Conservation (phyloP, 2,329 filamentous ascomycete genomes). For the Colletotrichum filicis region DNA sequence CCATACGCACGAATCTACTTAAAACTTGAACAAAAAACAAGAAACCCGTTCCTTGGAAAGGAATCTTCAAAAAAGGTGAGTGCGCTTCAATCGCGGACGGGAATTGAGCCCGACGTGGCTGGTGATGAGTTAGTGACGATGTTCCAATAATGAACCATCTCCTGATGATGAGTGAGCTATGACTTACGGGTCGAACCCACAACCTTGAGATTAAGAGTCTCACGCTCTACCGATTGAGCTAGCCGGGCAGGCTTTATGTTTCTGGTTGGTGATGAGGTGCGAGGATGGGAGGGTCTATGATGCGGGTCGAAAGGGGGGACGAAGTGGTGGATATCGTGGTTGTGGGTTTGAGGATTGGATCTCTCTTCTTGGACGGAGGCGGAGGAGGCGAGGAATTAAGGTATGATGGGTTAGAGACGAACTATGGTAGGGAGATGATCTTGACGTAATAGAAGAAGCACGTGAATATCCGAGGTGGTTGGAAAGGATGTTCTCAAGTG, state of each 20-base stretch:
- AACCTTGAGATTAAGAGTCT: slow-evolving; percentile 75
- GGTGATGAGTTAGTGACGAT: neutral
- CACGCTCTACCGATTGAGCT: slow-evolving; percentile 80
- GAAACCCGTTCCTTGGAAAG: too few relatives aligned
- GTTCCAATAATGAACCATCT: neutral
- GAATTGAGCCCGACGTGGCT: slow-evolving; percentile 33
- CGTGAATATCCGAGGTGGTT: too few relatives aligned
- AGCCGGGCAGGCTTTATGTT: slow-evolving; percentile 54
- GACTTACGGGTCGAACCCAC: slow-evolving; percentile 59
- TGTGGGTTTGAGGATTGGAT: neutral
- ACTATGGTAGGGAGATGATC: too few relatives aligned
- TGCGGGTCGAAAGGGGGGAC: neutral
- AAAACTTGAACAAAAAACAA: too few relatives aligned
- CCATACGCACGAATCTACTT: neutral
- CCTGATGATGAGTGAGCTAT: too few relatives aligned
- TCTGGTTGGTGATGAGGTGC: neutral
- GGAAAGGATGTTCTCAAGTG: too few relatives aligned
- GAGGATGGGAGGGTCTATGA: neutral
- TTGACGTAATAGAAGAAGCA: too few relatives aligned
- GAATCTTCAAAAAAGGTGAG: neutral
- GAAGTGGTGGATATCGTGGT: neutral
- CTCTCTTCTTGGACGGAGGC: too few relatives aligned
- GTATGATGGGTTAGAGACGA: too few relatives aligned
- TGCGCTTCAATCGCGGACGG: slow-evolving; percentile 21
- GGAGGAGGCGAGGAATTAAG: too few relatives aligned